These are phyloP conservation scores for Hypholoma fasciculare DNA, from an alignment of 768 basidiomycete species.

Conservation along the genomic window DNA sequence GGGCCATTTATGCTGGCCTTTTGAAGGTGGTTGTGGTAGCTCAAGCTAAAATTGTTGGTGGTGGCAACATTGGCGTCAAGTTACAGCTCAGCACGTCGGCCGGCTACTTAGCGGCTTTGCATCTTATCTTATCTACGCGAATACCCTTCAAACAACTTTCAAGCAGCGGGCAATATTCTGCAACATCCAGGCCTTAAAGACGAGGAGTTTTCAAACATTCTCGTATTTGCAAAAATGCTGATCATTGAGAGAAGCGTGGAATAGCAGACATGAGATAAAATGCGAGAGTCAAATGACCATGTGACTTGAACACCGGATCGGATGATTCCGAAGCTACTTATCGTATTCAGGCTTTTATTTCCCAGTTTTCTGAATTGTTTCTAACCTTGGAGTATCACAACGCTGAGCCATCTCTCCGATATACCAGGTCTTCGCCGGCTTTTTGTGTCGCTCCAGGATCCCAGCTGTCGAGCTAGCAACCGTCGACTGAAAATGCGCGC, in stretches of 20 bases:
- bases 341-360: too few relatives aligned
- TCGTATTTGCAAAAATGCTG: not conserved
- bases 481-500: too few relatives aligned
- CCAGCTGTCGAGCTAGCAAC: too few relatives aligned
- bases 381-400: too few relatives aligned
- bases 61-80: not conserved
- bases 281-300: not conserved
- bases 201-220: not conserved
- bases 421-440: too few relatives aligned
- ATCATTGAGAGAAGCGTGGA: too few relatives aligned
- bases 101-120: not conserved
- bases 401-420: too few relatives aligned
- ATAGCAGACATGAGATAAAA: too few relatives aligned
- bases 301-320: not conserved
- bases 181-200: not conserved
- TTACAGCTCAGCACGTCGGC: not conserved
- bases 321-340: not conserved
- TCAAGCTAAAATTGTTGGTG: constrained; percentile 6
- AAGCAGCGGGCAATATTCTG: not conserved
- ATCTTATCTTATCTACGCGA: constrained; percentile 31
- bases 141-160: not conserved
- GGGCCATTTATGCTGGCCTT: constrained; percentile 24
- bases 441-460: too few relatives aligned
- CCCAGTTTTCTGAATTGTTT: too few relatives aligned
- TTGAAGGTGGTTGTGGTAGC: not conserved